These are phyloP conservation scores for Curvularia spicifera DNA, from an alignment of 2,329 filamentous ascomycete genomes.

Conservation along the genomic window DNA sequence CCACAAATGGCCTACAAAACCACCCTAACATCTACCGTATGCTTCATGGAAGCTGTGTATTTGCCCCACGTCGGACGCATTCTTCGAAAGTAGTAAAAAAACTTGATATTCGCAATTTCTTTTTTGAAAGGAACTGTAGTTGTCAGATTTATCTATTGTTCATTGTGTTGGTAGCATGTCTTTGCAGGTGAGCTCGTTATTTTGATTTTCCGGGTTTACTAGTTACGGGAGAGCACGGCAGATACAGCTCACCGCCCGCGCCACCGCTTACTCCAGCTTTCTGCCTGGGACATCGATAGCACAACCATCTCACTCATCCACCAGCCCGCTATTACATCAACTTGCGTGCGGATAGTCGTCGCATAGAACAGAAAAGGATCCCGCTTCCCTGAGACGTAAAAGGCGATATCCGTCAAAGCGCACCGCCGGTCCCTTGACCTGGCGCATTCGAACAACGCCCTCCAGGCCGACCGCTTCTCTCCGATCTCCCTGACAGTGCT, in stretches of 20 bases:
- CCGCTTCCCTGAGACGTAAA: slow-evolving; percentile 2
- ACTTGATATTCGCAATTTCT: too few species aligned
- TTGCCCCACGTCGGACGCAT: too few species aligned
- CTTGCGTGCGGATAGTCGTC: slow-evolving; percentile 20
- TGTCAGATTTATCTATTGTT: too few species aligned
- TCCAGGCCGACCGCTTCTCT: slow-evolving; percentile 2
- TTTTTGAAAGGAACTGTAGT: too few species aligned
- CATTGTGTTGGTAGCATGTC: too few species aligned
- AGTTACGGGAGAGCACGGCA: slow-evolving; percentile 12
- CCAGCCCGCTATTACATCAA: slow-evolving; percentile 21
- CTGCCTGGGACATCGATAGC: slow-evolving; percentile 6
- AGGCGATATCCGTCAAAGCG: background rate
- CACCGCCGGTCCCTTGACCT: slow-evolving; percentile 5
- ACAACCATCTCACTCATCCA: slow-evolving; percentile 11
- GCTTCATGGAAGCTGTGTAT: too few species aligned
- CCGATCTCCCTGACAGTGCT: slow-evolving; percentile 1
- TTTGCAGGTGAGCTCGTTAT: too few species aligned
- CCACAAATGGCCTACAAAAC: too few species aligned
- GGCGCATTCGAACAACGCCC: slow-evolving; percentile 23
- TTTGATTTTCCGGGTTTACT: too few species aligned
- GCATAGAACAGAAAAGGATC: slow-evolving; percentile 12
- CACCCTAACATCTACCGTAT: too few species aligned
- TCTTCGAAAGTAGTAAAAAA: too few species aligned
- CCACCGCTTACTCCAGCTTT: slow-evolving; percentile 10
- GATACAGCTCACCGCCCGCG: slow-evolving; percentile 30